Percentiles rank a stretch among this genome's conserved stretches.
phyloP scores from a whole-genome alignment of 768 basidiomycete species.

The Lactifluus piperatus region DNA sequence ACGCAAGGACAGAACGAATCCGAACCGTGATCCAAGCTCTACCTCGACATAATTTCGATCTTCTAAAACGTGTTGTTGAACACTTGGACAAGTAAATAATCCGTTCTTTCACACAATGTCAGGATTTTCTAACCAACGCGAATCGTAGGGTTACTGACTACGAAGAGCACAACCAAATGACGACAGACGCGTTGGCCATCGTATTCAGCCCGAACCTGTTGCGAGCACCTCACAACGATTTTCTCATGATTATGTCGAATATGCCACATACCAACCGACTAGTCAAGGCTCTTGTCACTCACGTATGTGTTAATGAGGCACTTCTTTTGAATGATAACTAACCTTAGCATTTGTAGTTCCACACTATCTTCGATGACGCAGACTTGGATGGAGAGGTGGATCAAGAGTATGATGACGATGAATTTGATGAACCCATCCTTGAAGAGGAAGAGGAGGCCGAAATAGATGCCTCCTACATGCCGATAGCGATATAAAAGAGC shows the following conservation, averaged over 20 bases:
- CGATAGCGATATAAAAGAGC: conserved; percentile 1
- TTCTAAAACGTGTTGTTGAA: conserved; percentile 71
- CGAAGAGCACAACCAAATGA: conserved; percentile 88
- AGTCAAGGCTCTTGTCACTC: conserved; percentile 51
- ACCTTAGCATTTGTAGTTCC: conserved; percentile 34
- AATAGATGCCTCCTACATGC: not conserved
- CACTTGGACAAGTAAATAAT: conserved; percentile 64
- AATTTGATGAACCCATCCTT: conserved; percentile 54
- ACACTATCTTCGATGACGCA: conserved; percentile 61
- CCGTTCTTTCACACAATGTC: not conserved
- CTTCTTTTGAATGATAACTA: not conserved
- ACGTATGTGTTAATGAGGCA: conserved; percentile 48
- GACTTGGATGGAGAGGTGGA: conserved; percentile 35
- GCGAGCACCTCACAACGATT: conserved; percentile 70
- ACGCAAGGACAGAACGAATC: conserved; percentile 53
- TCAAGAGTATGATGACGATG: conserved; percentile 51
- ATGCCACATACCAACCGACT: conserved; percentile 36
- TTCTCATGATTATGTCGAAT: conserved; percentile 67
- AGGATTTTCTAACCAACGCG: not conserved
- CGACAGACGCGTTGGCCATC: conserved; percentile 73
- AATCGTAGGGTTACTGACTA: conserved; percentile 67
- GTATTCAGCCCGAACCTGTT: conserved; percentile 79
- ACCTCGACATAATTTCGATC: conserved; percentile 65
- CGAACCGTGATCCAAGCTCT: conserved; percentile 60
- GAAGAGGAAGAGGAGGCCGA: conserved; percentile 54